Evolutionary conservation across 1,284 basidiomycete species (phyloP), one percentile per base, ranked within the genome.

Genomic region (Rhizopogon hawkerae): DNA sequence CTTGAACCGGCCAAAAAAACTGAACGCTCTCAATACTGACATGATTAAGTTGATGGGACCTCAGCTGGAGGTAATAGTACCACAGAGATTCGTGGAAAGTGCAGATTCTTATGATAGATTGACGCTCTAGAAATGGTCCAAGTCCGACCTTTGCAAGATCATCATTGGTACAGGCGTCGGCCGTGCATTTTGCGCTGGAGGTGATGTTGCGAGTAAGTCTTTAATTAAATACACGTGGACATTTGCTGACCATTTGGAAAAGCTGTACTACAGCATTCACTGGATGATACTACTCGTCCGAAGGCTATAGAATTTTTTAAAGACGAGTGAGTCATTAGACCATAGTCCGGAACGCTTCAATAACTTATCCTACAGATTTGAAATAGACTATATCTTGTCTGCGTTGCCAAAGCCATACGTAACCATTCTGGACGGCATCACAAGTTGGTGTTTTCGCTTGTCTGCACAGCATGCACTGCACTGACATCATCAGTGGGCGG

Each of bases 161-260:
- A 79, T 97, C 54, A 78, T 94, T 47, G 89, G 88, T 21, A 79
- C 78, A 37, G 89, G 92, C 16, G 72, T 74, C 24, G 90, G 89
- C 9, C 75, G 84, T 52, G 91, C 88, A 9, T 97, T 98, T 63
- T 98, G 94, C 64, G 88, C 92, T 4, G 96, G 95, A 18, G 95
- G 95, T 48, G 96, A 99, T 66, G 89, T 99, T 48, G 81, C 81
- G 55, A 72, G 91, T 91, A 62, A 61, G 83, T 75, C 38, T 41
- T 35, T 43, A 31, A 31, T 42, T 29, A 13, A 48, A 31, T 34
- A 23, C 23, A 35, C 47, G 24, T 54, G 43, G 55, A 45, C 42
- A 37, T 35, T 45, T 34, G 49, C 33, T 61, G 47, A 68, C 44
- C 38, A 35, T 38, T 11, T 26, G 1, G 41, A 16, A 42, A 57